phyloP scores from a whole-genome alignment of 116 monocot species.

The Thalassia testudinum region DNA sequence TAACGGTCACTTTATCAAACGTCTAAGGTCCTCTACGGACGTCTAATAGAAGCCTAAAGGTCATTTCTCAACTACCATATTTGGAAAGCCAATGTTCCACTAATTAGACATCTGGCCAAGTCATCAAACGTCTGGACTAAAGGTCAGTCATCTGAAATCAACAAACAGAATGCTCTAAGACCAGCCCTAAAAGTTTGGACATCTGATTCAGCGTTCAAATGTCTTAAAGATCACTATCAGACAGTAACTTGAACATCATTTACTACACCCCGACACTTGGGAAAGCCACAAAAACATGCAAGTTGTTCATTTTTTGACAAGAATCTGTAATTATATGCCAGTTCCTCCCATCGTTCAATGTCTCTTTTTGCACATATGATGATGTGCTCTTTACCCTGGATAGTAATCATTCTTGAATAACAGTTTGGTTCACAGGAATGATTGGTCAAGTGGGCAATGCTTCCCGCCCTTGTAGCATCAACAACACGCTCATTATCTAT shows the following conservation, averaged over 20 bases:
- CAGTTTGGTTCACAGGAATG: slow-evolving; percentile 99
- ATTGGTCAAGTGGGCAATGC: slow-evolving; percentile 94
- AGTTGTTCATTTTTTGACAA: slow-evolving; percentile 80
- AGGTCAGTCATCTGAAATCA: no score
- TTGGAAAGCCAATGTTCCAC: no score
- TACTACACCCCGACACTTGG: slow-evolving; percentile 88
- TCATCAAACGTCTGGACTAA: no score
- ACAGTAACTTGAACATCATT: slow-evolving; percentile 82
- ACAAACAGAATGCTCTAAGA: no score
- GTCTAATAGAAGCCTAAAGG: no score
- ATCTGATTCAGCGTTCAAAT: no score
- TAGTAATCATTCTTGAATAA: slow-evolving; percentile 84
- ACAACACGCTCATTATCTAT: slow-evolving; percentile 92
- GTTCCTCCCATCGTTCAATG: slow-evolving; percentile 78
- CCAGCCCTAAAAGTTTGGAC: no score
- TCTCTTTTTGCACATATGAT: slow-evolving; percentile 99
- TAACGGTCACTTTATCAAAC: no score
- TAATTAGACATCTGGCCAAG: no score
- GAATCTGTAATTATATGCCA: slow-evolving; percentile 98
- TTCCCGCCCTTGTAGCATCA: slow-evolving; percentile 97
- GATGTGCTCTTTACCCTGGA: slow-evolving; percentile 79
- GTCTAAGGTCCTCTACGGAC: no score
- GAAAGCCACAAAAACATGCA: slow-evolving; percentile 84
- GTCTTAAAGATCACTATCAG: no score
- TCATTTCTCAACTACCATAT: no score